phyloP scores from a whole-genome alignment of 805 yeast species.

The Kuraishia floccosa region DNA sequence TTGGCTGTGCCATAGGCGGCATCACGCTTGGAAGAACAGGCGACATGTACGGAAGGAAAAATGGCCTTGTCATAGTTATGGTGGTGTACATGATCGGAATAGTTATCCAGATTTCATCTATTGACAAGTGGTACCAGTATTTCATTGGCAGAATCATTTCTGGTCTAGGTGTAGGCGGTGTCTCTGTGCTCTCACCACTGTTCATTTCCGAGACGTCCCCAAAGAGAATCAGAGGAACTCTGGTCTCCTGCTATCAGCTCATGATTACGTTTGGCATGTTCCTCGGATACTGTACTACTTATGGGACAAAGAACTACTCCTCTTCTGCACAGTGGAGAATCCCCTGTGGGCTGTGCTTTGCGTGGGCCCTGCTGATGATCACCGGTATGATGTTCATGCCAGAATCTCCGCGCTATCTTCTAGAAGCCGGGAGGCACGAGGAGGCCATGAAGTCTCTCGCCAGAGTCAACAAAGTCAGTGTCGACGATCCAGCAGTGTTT shows the following conservation, averaged over 20 bases:
- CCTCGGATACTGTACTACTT: constrained; percentile 57
- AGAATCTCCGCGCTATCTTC: constrained; percentile 60
- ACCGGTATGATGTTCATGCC: constrained; percentile 53
- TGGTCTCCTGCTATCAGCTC: constrained; percentile 60
- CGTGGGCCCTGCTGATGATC: constrained; percentile 43
- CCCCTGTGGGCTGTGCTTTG: constrained; percentile 41
- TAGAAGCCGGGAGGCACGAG: constrained; percentile 39
- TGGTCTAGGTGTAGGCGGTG: constrained; percentile 45
- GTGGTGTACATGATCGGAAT: constrained; percentile 50
- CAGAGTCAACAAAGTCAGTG: constrained; percentile 28
- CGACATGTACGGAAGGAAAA: constrained; percentile 51
- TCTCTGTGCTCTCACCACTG: constrained; percentile 41
- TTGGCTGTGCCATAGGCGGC: constrained; percentile 71
- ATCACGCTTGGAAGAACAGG: constrained; percentile 42
- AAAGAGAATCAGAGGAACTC: constrained; percentile 57
- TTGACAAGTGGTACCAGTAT: constrained; percentile 47
- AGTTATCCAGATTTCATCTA: constrained; percentile 46
- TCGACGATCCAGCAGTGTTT: constrained; percentile 18
- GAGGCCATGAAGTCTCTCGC: constrained; percentile 43
- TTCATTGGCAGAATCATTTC: constrained; percentile 50
- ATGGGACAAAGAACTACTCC: constrained; percentile 43
- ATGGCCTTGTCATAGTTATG: constrained; percentile 41
- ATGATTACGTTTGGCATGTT: constrained; percentile 64
- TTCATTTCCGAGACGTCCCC: constrained; percentile 65
- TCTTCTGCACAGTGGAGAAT: constrained; percentile 57